These are phyloP conservation scores for Marsdenia floribunda DNA, from an alignment of 257 asterid genomes.

Conservation along the genomic window DNA sequence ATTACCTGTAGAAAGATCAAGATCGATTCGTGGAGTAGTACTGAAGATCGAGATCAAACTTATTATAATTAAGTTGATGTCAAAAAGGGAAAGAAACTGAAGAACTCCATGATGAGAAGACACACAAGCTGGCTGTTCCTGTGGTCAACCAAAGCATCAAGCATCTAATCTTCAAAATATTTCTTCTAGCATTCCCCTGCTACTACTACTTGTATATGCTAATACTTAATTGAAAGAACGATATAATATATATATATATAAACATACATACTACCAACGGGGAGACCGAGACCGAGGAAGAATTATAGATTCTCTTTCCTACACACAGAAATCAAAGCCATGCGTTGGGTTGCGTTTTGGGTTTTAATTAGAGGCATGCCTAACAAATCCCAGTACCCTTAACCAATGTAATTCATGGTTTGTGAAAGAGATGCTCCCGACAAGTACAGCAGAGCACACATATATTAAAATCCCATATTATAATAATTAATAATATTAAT, in stretches of 20 bases:
- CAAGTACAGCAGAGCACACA: constrained; percentile 47
- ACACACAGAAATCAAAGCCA: constrained; percentile 65
- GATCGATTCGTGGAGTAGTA: background rate
- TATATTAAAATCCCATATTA: constrained; percentile 14
- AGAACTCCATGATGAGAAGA: constrained; percentile 5
- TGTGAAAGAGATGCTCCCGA: constrained; percentile 64
- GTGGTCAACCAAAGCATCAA: constrained; percentile 4
- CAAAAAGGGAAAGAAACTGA: background rate
- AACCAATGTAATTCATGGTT: constrained; percentile 43
- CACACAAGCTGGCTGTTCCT: background rate
- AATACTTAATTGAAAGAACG: constrained; percentile 18
- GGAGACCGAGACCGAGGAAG: constrained; percentile 19
- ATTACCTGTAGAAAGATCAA: background rate
- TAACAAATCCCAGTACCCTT: constrained; percentile 64
- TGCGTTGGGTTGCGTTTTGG: constrained; percentile 26
- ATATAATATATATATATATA: constrained; percentile 12
- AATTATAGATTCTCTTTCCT: constrained; percentile 33
- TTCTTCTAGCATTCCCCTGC: constrained; percentile 13
- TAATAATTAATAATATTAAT: background rate
- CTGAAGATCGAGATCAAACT: background rate
- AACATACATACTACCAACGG: too few relatives aligned
- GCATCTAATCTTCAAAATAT: background rate
- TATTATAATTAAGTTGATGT: background rate
- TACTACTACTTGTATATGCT: constrained; percentile 13
- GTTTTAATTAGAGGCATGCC: constrained; percentile 48